Evolutionary conservation across 495 filamentous ascomycete genomes (phyloP).

Genomic region (Aspergillus baeticus): DNA sequence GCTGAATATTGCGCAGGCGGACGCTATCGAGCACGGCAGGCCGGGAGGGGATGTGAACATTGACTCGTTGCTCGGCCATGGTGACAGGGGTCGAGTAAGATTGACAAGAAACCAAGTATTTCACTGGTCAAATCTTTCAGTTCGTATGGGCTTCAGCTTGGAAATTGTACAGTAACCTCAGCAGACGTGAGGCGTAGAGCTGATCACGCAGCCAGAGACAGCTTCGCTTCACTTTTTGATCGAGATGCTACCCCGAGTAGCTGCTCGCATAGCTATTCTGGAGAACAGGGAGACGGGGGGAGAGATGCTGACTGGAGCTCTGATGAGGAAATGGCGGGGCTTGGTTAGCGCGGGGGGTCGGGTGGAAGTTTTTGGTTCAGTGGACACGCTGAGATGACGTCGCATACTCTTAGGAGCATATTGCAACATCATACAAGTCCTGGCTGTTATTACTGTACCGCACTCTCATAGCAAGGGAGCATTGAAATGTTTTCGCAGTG

Average conservation of each 20-base stretch:
- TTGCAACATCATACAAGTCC: background rate
- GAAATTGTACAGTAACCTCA: too few species aligned
- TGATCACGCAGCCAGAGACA: too few species aligned
- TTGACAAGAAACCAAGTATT: background rate
- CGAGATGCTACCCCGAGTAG: too few species aligned
- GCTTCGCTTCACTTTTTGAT: too few species aligned
- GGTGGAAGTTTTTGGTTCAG: background rate
- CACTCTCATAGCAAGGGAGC: too few species aligned
- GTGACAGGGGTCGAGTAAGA: slow-evolving; percentile 4
- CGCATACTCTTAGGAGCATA: background rate
- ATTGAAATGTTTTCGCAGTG: background rate
- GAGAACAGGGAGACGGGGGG: background rate
- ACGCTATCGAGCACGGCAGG: slow-evolving; percentile 42
- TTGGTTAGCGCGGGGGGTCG: slow-evolving; percentile 11
- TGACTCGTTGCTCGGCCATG: slow-evolving; percentile 31
- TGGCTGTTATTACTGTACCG: too few species aligned
- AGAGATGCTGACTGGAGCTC: background rate
- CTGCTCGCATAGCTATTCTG: too few species aligned
- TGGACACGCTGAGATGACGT: slow-evolving; percentile 7
- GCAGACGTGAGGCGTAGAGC: too few species aligned
- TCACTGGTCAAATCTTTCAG: too few species aligned
- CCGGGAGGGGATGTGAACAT: slow-evolving; percentile 34
- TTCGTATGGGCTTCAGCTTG: too few species aligned
- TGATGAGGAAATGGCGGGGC: background rate
- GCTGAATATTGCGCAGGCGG: slow-evolving; percentile 41